These are phyloP conservation scores for Fusarium sp. DNA, from an alignment of 2,329 filamentous ascomycete genomes.

Conservation along the genomic window DNA sequence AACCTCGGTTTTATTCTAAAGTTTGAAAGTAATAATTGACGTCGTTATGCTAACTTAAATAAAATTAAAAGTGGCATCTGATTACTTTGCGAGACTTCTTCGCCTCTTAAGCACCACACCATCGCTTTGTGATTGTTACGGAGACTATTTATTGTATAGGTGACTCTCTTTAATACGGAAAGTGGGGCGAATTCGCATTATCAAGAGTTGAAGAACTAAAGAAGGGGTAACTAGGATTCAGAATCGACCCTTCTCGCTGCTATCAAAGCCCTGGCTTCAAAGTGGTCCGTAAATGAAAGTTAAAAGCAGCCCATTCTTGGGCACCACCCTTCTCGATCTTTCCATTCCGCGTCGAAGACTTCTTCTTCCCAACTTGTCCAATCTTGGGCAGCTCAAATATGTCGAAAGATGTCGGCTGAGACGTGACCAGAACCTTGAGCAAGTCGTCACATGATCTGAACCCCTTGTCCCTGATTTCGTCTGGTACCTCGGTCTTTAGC, in stretches of 20 bases:
- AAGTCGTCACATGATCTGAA: constrained; percentile 1
- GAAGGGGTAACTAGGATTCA: not conserved
- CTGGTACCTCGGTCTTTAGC: constrained; percentile 1
- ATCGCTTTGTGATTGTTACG: no score
- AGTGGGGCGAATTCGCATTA: not conserved
- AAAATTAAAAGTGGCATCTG: no score
- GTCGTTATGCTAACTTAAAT: no score
- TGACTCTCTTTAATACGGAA: not conserved
- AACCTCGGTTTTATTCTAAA: no score
- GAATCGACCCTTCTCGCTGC: not conserved
- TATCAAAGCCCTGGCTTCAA: not conserved
- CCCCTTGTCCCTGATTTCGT: not conserved
- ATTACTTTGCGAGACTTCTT: no score
- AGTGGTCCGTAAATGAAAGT: not conserved
- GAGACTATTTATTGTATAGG: no score
- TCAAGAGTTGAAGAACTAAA: not conserved
- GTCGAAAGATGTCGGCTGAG: constrained; percentile 25
- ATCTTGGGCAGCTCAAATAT: constrained; percentile 15
- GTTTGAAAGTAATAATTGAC: no score
- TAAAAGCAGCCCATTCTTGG: constrained; percentile 2
- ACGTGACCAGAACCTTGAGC: constrained; percentile 22
- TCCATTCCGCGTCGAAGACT: fast-evolving
- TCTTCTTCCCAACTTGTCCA: not conserved
- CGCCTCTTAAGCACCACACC: no score
- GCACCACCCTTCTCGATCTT: not conserved